A percentile compares a stretch with the other conserved stretches of the same genome.
Evolutionary conservation across 257 asterid species (phyloP).

Genomic region (Solanum pimpinellifolium): DNA sequence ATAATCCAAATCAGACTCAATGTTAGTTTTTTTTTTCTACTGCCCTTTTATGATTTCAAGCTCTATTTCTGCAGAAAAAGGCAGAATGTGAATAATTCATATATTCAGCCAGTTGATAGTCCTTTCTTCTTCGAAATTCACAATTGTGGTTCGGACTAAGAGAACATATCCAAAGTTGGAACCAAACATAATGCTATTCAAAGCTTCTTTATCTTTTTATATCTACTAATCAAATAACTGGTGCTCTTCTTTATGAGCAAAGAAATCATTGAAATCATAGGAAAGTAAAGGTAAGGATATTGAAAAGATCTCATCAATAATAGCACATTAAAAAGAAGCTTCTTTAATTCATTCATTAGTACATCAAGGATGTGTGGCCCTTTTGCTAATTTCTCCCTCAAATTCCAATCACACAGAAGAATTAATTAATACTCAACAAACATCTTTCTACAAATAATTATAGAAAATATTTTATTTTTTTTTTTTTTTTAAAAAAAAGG

Average conservation of each 20-base stretch:
- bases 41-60: neutral
- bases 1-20: neutral
- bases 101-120: neutral
- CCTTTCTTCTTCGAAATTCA: neutral
- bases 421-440: neutral
- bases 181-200: slow-evolving; percentile 19
- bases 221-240: neutral
- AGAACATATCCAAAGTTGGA: neutral
- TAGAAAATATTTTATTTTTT: neutral
- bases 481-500: neutral
- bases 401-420: neutral
- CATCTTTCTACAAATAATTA: neutral
- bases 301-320: neutral
- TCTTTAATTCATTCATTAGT: neutral
- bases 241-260: neutral
- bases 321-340: neutral
- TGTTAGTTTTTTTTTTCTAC: neutral
- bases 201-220: slow-evolving; percentile 6
- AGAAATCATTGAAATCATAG: neutral
- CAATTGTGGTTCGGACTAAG: neutral
- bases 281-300: neutral
- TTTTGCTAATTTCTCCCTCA: neutral
- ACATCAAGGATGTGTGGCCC: neutral
- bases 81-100: neutral
- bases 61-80: neutral